Base-by-base conservation (phyloP, 306 rosid genomes). In the Dalbergia oliveri region DNA sequence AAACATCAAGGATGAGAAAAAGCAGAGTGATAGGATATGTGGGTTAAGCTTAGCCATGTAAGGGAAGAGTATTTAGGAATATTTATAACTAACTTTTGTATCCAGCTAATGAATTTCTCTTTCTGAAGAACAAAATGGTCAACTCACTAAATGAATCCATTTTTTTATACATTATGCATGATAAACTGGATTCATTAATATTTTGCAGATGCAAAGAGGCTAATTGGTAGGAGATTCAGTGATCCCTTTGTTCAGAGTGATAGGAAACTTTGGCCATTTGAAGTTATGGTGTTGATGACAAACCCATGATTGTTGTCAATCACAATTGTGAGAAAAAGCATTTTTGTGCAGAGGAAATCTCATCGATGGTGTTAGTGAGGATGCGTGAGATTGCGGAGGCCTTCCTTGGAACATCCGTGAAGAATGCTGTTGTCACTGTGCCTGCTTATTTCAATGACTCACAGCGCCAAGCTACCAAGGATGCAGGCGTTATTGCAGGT, bases 381-480 rank as follows among this genome's bases (percentile, higher is more conserved):
- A 86, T 90, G 92, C 85, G 83, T 9, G 92, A 88, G 79, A 82
- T 85, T 54, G 92, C 92, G 0, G 94, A 83, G 66, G 51, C 11
- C 3, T 69, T 21, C 18, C 15, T 82, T 8, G 62, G 15, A n/a
- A 14, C 60, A 2, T 2, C 80, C 0, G 83, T 88, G 1, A 87
- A 83, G 79, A 87, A 88, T 44, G 94, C 86, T 0, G 89, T 87
- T 11, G 75, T 90, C 12, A 88, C 91, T 0, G 94, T 88, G 8
- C 92, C 94, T 0, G 92, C 92, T 3, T 88, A 87, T 74, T 90
- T 90, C 79, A 90, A 85, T 6, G 90, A 88, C 66, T 85, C 92
- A 3, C 87, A 87, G 11, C 77, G 84, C 0, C 9, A 50, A 45
- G 80, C 86, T 4, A 87, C 87, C 0, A 84, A 31, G 35, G 78